Conservation (phyloP, 2,329 filamentous ascomycete genomes). For the Alternaria ethzedia region DNA sequence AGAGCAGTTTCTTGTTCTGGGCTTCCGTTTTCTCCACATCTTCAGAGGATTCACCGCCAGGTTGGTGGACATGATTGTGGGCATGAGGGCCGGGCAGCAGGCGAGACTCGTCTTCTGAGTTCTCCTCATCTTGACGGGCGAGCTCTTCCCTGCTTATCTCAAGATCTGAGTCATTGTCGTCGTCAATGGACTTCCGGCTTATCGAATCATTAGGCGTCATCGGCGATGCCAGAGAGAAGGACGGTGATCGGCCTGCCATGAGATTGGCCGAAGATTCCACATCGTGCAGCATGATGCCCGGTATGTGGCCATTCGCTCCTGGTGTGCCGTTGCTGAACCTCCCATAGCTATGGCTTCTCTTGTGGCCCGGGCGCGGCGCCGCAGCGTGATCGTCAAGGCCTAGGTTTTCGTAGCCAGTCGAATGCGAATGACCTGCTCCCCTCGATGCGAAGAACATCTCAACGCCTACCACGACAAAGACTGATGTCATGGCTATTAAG, state of each 20-base stretch:
- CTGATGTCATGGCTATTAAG: constrained; percentile 48
- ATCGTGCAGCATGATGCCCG: constrained; percentile 42
- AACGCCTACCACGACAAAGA: constrained; percentile 74
- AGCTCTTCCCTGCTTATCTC: constrained; percentile 47
- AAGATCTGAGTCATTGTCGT: constrained; percentile 37
- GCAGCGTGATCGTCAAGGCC: constrained; percentile 28
- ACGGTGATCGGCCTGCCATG: constrained; percentile 43
- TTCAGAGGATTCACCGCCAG: constrained; percentile 19
- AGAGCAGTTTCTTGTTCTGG: constrained; percentile 66
- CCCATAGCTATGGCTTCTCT: constrained; percentile 42
- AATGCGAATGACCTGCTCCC: constrained; percentile 66
- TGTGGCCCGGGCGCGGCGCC: constrained; percentile 30
- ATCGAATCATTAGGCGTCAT: constrained; percentile 17
- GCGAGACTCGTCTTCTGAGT: constrained; percentile 41
- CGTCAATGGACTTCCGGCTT: constrained; percentile 19
- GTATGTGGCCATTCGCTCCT: constrained; percentile 29
- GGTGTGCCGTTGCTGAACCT: constrained; percentile 34
- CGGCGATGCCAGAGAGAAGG: constrained; percentile 33
- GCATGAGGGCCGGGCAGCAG: constrained; percentile 34
- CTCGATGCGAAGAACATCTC: constrained; percentile 87
- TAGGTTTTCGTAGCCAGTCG: constrained; percentile 58
- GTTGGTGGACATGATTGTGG: constrained; percentile 23
- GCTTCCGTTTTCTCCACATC: constrained; percentile 46
- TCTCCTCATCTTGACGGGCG: constrained; percentile 30
- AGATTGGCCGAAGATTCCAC: constrained; percentile 42